Conservation (phyloP, 106 monocot species). For the Dendrobium huoshanense region DNA sequence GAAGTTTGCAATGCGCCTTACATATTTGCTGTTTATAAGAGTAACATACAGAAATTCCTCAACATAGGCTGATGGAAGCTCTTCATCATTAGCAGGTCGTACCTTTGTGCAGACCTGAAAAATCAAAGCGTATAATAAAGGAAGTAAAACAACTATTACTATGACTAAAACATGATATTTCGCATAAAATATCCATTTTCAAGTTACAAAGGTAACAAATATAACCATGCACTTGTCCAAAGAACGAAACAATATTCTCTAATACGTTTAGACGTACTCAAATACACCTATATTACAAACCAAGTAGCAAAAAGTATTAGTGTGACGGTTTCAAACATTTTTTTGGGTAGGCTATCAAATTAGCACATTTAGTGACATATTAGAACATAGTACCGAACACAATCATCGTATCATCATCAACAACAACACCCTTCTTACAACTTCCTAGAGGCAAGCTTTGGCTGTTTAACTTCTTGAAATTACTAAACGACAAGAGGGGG, state of each 20-base stretch:
- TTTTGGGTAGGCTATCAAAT: not conserved
- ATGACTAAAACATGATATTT: not conserved
- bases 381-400: too few relatives aligned
- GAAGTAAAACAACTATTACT: conserved; percentile 2
- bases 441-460: not conserved
- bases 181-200: not conserved
- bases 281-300: not conserved
- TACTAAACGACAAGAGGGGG: too few relatives aligned
- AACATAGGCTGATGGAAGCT: conserved; percentile 79
- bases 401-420: too few relatives aligned
- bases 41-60: conserved; percentile 69
- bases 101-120: conserved; percentile 65
- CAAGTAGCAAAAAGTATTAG: not conserved
- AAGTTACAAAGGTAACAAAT: not conserved
- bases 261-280: not conserved
- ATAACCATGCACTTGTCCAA: not conserved
- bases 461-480: not conserved
- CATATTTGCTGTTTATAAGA: not conserved
- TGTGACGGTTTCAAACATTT: not conserved
- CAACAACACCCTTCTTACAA: too few relatives aligned
- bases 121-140: not conserved
- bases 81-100: conserved; percentile 88
- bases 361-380: too few relatives aligned
- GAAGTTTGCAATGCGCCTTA: not conserved
- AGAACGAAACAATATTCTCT: too few relatives aligned